Evolutionary conservation across 1,139 yeast genomes (phyloP).

Genomic region (Nadsonia starkeyi-henricii): DNA sequence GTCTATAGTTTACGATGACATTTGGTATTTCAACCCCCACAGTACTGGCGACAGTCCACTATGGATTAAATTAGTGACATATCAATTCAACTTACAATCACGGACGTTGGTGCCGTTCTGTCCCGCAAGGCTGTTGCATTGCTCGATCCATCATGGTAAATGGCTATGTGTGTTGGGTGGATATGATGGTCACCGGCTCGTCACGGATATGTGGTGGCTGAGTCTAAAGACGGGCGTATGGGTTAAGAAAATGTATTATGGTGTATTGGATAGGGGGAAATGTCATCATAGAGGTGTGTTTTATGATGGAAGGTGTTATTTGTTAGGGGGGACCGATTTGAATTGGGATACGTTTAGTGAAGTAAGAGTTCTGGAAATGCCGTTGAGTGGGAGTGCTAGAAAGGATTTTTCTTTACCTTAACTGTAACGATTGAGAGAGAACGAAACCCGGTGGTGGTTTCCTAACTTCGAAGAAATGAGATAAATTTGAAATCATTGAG

Average conservation of each 20-base stretch:
- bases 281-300: constrained; percentile 3
- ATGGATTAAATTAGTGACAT: not conserved
- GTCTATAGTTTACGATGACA: not conserved
- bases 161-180: constrained; percentile 6
- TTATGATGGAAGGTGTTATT: constrained; percentile 4
- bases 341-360: not conserved
- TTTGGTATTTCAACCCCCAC: not conserved
- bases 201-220: constrained; percentile 4
- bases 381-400: too few species aligned
- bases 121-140: constrained; percentile 2
- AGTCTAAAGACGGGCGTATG: constrained; percentile 3
- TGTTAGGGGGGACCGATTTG: constrained; percentile 2
- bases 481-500: too few species aligned
- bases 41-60: too few species aligned
- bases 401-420: too few species aligned
- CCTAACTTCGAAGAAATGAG: too few species aligned
- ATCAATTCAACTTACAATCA: not conserved
- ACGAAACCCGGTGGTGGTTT: too few species aligned
- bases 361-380: not conserved
- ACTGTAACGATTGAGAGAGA: too few species aligned
- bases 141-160: constrained; percentile 2
- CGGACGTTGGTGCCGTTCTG: not conserved
- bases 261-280: constrained; percentile 4
- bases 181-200: constrained; percentile 3
- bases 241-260: constrained; percentile 4